These are phyloP conservation scores for Nicotiana tomentosiformis DNA, from an alignment of 257 asterid genomes.

Conservation along the genomic window DNA sequence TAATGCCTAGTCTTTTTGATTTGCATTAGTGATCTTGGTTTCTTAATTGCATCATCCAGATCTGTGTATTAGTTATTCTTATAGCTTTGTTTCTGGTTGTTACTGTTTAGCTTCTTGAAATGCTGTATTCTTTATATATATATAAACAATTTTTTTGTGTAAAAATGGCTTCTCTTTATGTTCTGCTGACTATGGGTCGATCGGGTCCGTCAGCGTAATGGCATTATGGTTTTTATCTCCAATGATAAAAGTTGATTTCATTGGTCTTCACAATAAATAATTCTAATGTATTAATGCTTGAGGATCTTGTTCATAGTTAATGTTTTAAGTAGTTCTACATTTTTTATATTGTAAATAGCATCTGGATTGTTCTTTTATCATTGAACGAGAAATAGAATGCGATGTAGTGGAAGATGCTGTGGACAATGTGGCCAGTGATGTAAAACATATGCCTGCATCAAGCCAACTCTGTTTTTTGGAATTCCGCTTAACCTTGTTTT, in stretches of 20 bases:
- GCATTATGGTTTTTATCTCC: not conserved
- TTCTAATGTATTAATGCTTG: not conserved
- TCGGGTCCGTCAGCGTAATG: not conserved
- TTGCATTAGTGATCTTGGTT: not conserved
- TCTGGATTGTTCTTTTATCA: not conserved
- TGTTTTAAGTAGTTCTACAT: not conserved
- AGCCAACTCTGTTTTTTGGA: not conserved
- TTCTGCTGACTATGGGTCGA: not conserved
- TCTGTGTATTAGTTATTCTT: not conserved
- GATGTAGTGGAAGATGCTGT: not conserved
- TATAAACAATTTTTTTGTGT: not conserved
- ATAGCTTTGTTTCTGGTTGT: not conserved
- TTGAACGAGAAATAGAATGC: not conserved
- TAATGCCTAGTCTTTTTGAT: not conserved
- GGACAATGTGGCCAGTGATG: not conserved
- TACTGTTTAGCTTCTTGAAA: constrained; percentile 3
- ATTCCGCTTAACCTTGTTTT: not conserved
- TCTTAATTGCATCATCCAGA: constrained; percentile 1
- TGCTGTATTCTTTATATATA: constrained; percentile 5
- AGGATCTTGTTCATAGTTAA: not conserved
- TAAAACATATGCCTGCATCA: not conserved
- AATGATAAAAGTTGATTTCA: not conserved
- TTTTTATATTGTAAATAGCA: not conserved
- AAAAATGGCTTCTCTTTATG: not conserved
- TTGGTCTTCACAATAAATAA: not conserved